Percentiles rank a stretch among this genome's conserved stretches.
Evolutionary conservation across 768 basidiomycete genomes (phyloP).

Genomic region (Pleurotus sapidus): DNA sequence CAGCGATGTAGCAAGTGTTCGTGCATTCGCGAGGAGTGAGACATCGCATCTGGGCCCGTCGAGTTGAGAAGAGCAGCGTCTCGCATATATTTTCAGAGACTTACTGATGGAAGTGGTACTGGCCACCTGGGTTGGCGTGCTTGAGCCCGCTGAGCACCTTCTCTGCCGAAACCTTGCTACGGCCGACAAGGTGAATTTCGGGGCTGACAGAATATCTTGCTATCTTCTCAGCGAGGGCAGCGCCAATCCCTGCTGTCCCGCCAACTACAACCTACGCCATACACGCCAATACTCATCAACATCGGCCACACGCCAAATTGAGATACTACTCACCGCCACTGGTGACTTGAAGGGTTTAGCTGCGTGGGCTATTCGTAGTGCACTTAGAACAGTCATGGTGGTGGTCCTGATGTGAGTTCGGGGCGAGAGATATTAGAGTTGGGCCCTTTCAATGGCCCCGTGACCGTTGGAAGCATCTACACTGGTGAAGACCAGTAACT

Average conservation of each 20-base stretch:
- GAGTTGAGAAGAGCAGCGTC: neutral
- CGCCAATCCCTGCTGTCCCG: constrained; percentile 1
- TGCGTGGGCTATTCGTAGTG: neutral
- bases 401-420: too few relatives aligned
- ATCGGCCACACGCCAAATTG: neutral
- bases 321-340: neutral
- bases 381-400: neutral
- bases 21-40: neutral
- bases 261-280: neutral
- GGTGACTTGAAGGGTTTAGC: neutral
- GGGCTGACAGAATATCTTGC: neutral
- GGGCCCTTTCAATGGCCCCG: too few relatives aligned
- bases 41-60: neutral
- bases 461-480: too few relatives aligned
- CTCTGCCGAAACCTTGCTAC: neutral
- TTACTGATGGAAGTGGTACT: constrained; percentile 2
- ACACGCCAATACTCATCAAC: neutral
- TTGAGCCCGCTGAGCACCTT: neutral
- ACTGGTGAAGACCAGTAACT: too few relatives aligned
- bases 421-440: too few relatives aligned
- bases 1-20: neutral
- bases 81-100: neutral
- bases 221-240: constrained; percentile 2
- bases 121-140: neutral
- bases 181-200: neutral